Evolutionary conservation across 148 eudicot species (phyloP), one percentile per base, ranked within the genome.

Genomic region (Rhododendron ovatum): DNA sequence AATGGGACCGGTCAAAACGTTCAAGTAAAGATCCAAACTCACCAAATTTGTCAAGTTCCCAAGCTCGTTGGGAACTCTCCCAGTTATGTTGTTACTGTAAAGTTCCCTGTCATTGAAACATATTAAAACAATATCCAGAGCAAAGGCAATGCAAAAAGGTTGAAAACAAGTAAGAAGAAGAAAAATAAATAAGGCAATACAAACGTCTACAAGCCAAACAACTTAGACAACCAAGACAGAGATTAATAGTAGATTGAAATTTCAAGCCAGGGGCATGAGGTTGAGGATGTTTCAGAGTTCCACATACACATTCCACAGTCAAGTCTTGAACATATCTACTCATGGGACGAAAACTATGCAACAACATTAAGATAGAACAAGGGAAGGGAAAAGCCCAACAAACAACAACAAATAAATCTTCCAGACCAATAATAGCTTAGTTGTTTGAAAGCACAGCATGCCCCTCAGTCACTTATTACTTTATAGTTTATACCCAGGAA

Each of bases 1-100:
- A 73, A 95, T 93, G 48, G 90, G 90, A 78, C 98, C 97, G 82
- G 45, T 85, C 80, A 95, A 91, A 20, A 67, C 87, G 89, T 95
- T 95, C 84, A 90, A 74, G 91, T 92, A 94, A 86, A 95, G 98
- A 94, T 95, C 97, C 98, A 95, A 92, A 90, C 95, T 94, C 91
- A 93, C 93, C 91, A 95, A 91, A 50, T 88, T 91, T n/a, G 94
- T 92, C 85, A 95, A 88, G 80, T 95, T 93, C 80, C 99, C 99
- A 35, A 96, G 94, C 90, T 93, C 98, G 78, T 10, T 2, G 61
- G 98, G 98, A 88, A 96, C 81, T 82, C 63, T 57, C 74, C 99
- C 99, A 88, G 90, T 93, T 71, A 96, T 93, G 87, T 91, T 95
- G 88, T 95, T 96, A 81, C 94, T 93, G 89, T 91, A 94, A 47